Base-by-base conservation (phyloP, 129 eudicot species). In the Pittosporum tobira region DNA sequence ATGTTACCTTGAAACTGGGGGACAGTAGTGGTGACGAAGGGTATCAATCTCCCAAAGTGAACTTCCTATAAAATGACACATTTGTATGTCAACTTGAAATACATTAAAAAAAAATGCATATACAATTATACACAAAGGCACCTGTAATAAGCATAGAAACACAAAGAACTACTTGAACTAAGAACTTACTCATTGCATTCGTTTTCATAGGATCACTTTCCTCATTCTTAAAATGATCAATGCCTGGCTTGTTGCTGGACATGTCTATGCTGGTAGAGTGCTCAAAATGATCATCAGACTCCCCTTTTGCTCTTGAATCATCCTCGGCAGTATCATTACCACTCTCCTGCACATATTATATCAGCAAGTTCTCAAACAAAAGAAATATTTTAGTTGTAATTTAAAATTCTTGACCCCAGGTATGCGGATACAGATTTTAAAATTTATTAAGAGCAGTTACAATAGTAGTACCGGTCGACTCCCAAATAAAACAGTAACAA, bases 31-130 rank as follows among this genome's bases (percentile, higher is more conserved):
- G 68, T 91, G 87, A 50, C 90, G 96, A 24, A 91, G 79, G 42
- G 87, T 83, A 56, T 87, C 96, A 36, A 91, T 76, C 59, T 91
- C 99, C 99, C 99, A 91, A 43, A 91, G 80, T 70, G 85, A 86
- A 72, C 96, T 86, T 70, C 81, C 98, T 91, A 84, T 13, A 53
- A 23, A 65, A 16, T 59, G n/a, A n/a, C 6, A 18, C 28, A 49
- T 43, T 50, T n/a, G 15, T 18, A 3, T 29, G 26, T 30, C 19
- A 55, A 55, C 27, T 30, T 31, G 27, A 25, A 6, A 31, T 12
- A n/a, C n/a, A n/a, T n/a, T n/a, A n/a, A n/a, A n/a, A n/a, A n/a
- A n/a, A n/a, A n/a, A n/a, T n/a, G n/a, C n/a, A n/a, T n/a, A n/a
- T n/a, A n/a, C n/a, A n/a, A n/a, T n/a, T n/a, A n/a, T n/a, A n/a